Base-by-base conservation (phyloP, 1,284 basidiomycete genomes). In the Leccinum angustisporum region DNA sequence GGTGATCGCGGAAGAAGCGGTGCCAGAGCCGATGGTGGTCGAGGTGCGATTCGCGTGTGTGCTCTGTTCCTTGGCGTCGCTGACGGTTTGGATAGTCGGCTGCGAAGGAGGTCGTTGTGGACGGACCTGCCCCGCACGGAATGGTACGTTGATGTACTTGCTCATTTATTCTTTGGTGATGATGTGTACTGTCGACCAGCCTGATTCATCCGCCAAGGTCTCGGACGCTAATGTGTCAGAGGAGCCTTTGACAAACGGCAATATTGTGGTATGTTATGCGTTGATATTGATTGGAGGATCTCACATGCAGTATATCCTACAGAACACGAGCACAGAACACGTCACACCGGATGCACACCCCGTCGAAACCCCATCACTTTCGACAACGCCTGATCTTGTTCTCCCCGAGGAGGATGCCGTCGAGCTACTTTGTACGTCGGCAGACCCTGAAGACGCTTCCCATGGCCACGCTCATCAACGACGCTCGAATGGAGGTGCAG, bases 351-450 rank as follows among this genome's bases (percentile, higher is more conserved):
- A 63, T 34, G 2, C 4, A 16, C 25, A 33, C 18, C 3, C 2
- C 18, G 27, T 33, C 8, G 33, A 31, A n/a, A 11, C 25, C 9
- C 5, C 13, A 30, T 61, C 59, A 27, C 16, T 27, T 30, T 2
- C 16, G 14, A 54, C 55, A 5, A 66, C 67, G 3, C 66, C 69
- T n/a, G 56, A 71, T 18, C 70, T 68, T 11, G 1, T 70, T 33
- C 55, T 70, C 3, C 69, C 69, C 13, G 62, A 70, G 18, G 56
- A 61, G 9, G 56, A 56, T 33, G 18, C 5, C 1, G 6, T 8
- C 34, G 46, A 55, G 30, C 53, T 14, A 14, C 9, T 16, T 27
- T 59, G 46, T 30, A 16, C 30, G 8, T 40, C 51, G 0, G 27
- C 7, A 16, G 16, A 36, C 3, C 5, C 54, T 34, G 52, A 33